Evolutionary conservation across 2,329 filamentous ascomycete genomes (phyloP).

Genomic region (Hymenoscyphus fructigenus): DNA sequence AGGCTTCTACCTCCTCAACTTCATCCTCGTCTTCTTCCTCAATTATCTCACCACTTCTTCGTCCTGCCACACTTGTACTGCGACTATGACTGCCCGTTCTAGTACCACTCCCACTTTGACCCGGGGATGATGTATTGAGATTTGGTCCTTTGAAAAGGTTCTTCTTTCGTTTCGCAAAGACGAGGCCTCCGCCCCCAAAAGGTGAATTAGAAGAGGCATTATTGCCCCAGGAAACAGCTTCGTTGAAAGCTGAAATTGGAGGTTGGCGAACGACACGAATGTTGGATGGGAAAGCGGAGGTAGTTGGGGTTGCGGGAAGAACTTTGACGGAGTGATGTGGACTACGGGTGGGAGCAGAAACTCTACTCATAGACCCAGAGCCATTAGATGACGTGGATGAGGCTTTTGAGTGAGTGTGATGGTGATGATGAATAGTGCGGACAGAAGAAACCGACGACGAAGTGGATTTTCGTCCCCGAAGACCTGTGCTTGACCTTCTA

Average conservation of each 20-base stretch:
- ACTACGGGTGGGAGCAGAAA: constrained; percentile 63
- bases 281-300: constrained; percentile 74
- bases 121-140: constrained; percentile 44
- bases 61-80: constrained; percentile 63
- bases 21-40: constrained; percentile 61
- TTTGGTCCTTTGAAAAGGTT: constrained; percentile 81
- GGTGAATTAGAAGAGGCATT: constrained; percentile 54
- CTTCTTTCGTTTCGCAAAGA: constrained; percentile 80
- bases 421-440: constrained; percentile 83
- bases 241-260: constrained; percentile 55
- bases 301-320: constrained; percentile 83
- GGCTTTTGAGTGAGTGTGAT: constrained; percentile 88
- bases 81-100: constrained; percentile 44
- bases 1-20: constrained; percentile 53
- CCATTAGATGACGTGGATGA: constrained; percentile 86
- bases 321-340: constrained; percentile 93
- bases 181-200: constrained; percentile 61
- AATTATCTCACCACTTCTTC: constrained; percentile 71
- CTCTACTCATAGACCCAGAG: constrained; percentile 69
- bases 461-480: constrained; percentile 91
- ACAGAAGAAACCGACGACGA: constrained; percentile 94
- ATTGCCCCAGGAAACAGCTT: constrained; percentile 51
- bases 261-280: constrained; percentile 75
- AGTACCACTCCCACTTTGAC: constrained; percentile 32
- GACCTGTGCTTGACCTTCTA: constrained; percentile 76